Evolutionary conservation across 371 early-diverging fungal species (phyloP), one percentile per base, ranked within the genome.

Genomic region (Mortierella sp.): DNA sequence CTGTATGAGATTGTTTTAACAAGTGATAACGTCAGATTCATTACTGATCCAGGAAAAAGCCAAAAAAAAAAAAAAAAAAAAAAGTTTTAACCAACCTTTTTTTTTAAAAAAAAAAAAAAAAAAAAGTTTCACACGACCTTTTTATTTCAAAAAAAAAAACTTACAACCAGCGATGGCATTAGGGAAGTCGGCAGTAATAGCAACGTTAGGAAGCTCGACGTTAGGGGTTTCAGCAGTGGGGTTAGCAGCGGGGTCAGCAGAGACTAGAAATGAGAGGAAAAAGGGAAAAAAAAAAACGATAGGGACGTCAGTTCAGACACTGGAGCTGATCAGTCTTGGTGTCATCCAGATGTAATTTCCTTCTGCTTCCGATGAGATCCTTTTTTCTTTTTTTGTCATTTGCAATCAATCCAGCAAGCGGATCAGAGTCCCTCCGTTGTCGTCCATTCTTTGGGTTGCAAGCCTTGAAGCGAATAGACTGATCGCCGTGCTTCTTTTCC

Each of bases 121-220:
- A n/a, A n/a, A 2, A 50, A 4, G 16, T 9, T 4, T 48, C 48
- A 48, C 48, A 16, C 48, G 19, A 48, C 16, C 1, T 48, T 19
- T 48, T 48, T 48, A 19, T 47, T 28, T 22, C n/a, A 21, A 38
- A 21, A 45, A 38, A 28, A 28, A 28, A 28, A 28, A 28, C 80
- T 74, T 80, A 80, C 80, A 80, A 40, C 80, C 80, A 16, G 61
- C 61, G 45, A 80, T 80, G 48, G 80, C 80, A 48, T 80, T 80
- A 32, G 81, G 81, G 69, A 81, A 81, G 48, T 28, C 28, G 28
- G 28, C 28, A 28, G 28, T 28, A 28, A 28, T 28, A 28, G 28
- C 28, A 28, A 28, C 28, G 28, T 28, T 28, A 28, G 28, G 28
- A 2, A 28, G 28, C 28, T 74, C 72, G 7, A 81, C 75, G 53